Evolutionary conservation across 306 rosid species (phyloP), one percentile per base, ranked within the genome.

Genomic region (Vigna hirtella): DNA sequence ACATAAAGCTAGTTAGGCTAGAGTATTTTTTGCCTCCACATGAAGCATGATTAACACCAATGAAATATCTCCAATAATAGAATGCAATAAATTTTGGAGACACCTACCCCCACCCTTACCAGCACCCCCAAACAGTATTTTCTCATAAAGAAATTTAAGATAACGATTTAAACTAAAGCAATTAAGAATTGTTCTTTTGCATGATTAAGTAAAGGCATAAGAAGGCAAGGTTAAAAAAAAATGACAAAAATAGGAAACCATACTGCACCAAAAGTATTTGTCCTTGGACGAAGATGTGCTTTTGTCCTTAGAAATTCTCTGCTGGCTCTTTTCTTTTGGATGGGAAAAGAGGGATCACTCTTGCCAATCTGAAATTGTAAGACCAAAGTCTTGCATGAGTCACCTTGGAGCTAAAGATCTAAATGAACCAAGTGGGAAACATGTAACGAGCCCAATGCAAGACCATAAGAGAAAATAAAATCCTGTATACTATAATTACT

Each of bases 181-280:
- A 49, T 26, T 59, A 77, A 2, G 17, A 61, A 69, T 63, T 13
- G 40, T 62, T 48, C 62, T 78, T 74, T 52, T 32, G 55, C 17
- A 76, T 15, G 72, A 72, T 75, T 67, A 71, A 38, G 66, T 7
- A 52, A 72, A 43, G 18, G 14, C 24, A 16, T 66, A 67, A 74
- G 52, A 74, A 72, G 34, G 79, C 26, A 42, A 81, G 45, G 20
- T 8, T 20, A 79, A 36, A 48, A 73, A 66, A 73, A 66, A 73
- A 72, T 65, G 77, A 73, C 16, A 70, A 65, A 52, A 68, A 83
- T 7, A 69, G 65, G 62, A 59, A 89, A 81, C 72, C 87, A 79
- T 94, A 95, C 98, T 63, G 98, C 98, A 66, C 98, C 93, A 76
- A 95, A 95, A 82, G 97, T 92, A 86, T 95, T 95, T 78, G 98